Evolutionary conservation across 1,284 basidiomycete genomes (phyloP), one percentile per base, ranked within the genome.

Genomic region (Thecaphora frezii): DNA sequence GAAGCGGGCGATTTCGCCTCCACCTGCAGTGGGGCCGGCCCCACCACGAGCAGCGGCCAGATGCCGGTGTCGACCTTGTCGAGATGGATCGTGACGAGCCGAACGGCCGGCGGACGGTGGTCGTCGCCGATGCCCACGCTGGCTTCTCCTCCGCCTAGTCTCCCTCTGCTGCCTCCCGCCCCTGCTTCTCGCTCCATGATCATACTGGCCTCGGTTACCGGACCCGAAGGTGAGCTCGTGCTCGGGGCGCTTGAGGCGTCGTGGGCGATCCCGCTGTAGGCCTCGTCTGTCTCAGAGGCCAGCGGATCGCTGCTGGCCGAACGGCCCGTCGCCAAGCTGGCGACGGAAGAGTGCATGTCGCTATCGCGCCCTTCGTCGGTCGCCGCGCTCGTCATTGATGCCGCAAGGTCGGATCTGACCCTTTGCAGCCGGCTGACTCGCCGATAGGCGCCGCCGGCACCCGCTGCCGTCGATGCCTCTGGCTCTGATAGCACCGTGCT

Each of bases 41-140:
- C 67, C 1, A 63, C 46, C 16, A 66, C 64, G 3, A 69, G 48
- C 12, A 69, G 37, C 1, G 67, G 67, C 67, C 67, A 69, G 24
- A 69, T 69, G 18, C 60, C 67, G 14, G 67, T 44, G 13, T 62
- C 56, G 22, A 69, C 26, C 60, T 69, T 69, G 48, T 69, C 63
- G 2, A 69, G 49, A 44, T 66, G 64, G 16, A 69, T 26, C 0
- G 67, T 66, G 21, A 69, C 63, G 2, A 69, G 63, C 22, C 67
- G 51, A 3, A 60, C 63, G 33, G 62, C 56, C 1, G 60, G 65
- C 12, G 56, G 60, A 13, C 52, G 38, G 19, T 41, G 39, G 5
- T 3, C 39, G 12, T 21, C n/a, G 39, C 7, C 19, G 5, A 21
- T 7, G 7, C 5, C n/a, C 5, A 21, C 8, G 5, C 13, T 36